Evolutionary conservation across 2,329 filamentous ascomycete species (phyloP).

Genomic region (Colletotrichum falcatum): DNA sequence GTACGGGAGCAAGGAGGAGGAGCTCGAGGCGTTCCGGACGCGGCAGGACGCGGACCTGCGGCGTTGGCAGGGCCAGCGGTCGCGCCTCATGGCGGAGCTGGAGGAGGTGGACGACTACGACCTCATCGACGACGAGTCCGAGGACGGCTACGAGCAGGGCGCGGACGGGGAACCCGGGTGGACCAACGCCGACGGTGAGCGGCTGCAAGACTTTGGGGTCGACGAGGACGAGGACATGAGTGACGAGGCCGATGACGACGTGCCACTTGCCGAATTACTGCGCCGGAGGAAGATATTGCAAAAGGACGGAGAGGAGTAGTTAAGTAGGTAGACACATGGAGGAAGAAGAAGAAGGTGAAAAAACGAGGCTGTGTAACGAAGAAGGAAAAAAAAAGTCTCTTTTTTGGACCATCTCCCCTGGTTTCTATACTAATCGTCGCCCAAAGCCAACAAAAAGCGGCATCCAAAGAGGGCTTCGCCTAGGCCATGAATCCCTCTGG

Average conservation of each 20-base stretch:
- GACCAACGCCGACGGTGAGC: constrained; percentile 81
- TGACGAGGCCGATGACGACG: constrained; percentile 66
- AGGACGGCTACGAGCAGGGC: constrained; percentile 68
- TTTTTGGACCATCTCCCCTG: constrained; percentile 20
- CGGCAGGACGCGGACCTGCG: constrained; percentile 62
- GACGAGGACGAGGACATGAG: constrained; percentile 74
- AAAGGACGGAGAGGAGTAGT: constrained; percentile 49
- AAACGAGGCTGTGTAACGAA: not conserved
- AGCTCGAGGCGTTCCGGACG: constrained; percentile 61
- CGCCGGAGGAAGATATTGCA: constrained; percentile 61
- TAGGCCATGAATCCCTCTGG: constrained; percentile 34
- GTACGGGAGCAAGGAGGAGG: constrained; percentile 56
- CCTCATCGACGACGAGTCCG: constrained; percentile 57
- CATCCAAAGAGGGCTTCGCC: constrained; percentile 37
- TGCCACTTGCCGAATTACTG: constrained; percentile 77
- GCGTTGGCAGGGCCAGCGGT: constrained; percentile 50
- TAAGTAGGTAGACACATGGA: not conserved
- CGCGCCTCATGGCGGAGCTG: constrained; percentile 60
- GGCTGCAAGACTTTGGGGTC: constrained; percentile 81
- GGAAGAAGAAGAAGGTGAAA: not conserved
- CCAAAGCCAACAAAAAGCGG: constrained; percentile 36
- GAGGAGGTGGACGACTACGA: constrained; percentile 67
- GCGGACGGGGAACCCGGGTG: constrained; percentile 63
- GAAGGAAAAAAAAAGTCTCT: constrained; percentile 26
- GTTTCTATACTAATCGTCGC: constrained; percentile 38